Base-by-base conservation (phyloP, 495 filamentous ascomycete genomes). In the Cercophora newfieldiana region DNA sequence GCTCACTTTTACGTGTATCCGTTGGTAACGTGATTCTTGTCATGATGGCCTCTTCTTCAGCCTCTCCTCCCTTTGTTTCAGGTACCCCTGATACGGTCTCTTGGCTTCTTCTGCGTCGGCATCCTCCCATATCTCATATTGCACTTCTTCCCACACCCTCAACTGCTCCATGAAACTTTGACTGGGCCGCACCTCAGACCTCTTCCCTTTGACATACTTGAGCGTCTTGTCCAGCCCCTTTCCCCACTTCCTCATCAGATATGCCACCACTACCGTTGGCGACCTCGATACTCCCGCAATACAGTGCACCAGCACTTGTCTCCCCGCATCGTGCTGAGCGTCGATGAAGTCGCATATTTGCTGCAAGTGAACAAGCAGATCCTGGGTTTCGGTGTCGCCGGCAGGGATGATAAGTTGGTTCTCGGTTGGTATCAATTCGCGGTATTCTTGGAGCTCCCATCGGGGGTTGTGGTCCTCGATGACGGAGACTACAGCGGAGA, bases 111-210 rank as follows among this genome's bases (percentile, higher is more conserved):
- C 25, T 25, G 3, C 16, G 16, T 56, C 53, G 0, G 0, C 53
- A 28, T 77, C 69, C 64, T 73, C 71, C 77, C 75, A 80, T 24
- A 80, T 63, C 61, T 79, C 63, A 65, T 74, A 78, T 37, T 59
- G 68, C 8, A 73, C 59, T 49, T 73, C 64, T 66, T 72, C 71
- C 75, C 75, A 77, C 4, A 75, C 61, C 44, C 67, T 33, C 55
- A 78, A 68, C 68, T 78, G 75, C 18, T 56, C 67, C 14, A 49
- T 66, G 63, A 75, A 73, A 57, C 68, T 74, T 6, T 21, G 7
- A 44, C 64, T 76, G n/a, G 71, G 72, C 37, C 69, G 67, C 37
- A 75, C 44, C 18, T 16, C 16, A 54, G 49, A 69, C 29, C 69
- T 71, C 61, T 71, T 75, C 19, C 53, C 49, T 25, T 59, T 48